Conservation (phyloP, 2,329 filamentous ascomycete species). For the Fusarium redolens region DNA sequence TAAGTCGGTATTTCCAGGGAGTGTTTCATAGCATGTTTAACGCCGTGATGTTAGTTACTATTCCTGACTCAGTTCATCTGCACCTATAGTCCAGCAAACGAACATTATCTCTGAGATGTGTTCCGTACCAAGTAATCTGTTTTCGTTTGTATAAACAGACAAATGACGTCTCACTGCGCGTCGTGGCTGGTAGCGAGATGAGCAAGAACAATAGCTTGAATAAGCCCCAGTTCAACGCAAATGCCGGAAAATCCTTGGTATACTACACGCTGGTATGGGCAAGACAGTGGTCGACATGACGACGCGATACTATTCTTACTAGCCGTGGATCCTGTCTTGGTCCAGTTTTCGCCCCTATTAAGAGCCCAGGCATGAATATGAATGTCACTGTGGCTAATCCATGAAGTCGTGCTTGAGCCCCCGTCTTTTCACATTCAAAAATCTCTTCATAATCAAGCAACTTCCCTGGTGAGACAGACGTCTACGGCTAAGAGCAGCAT, state of each 20-base stretch:
- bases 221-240: constrained; percentile 6
- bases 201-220: constrained; percentile 4
- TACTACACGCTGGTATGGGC: constrained; percentile 13
- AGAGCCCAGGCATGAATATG: not conserved
- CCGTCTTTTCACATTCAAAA: not conserved
- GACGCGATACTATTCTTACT: constrained; percentile 23
- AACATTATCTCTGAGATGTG: not conserved
- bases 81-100: not conserved
- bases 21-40: not conserved
- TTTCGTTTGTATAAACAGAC: not conserved
- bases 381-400: not conserved
- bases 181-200: constrained; percentile 15
- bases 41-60: not conserved
- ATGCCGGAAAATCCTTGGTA: not conserved
- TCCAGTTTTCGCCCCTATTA: constrained; percentile 16
- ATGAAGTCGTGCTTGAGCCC: not conserved
- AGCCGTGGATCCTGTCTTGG: constrained; percentile 18
- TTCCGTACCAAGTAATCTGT: not conserved
- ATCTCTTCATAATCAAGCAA: not conserved
- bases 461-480: not conserved
- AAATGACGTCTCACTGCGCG: constrained; percentile 9
- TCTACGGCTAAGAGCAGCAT: not conserved
- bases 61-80: not conserved
- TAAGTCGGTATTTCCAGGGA: not conserved
- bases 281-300: constrained; percentile 21